Base-by-base conservation (phyloP, 768 basidiomycete species). In the Leucocoprinus sp. region DNA sequence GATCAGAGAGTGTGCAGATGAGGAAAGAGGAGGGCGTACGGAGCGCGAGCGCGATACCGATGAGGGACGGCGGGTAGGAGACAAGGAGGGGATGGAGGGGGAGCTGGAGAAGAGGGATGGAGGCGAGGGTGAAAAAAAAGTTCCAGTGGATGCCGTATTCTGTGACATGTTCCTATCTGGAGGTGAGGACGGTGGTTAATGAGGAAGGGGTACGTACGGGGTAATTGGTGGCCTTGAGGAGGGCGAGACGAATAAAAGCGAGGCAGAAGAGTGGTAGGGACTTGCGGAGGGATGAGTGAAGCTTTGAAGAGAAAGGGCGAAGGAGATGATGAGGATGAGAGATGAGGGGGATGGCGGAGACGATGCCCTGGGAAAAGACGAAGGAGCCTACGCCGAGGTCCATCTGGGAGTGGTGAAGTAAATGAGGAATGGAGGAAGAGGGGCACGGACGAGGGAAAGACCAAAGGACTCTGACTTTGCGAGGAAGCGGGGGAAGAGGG, bases 81-180 rank as follows among this genome's bases (percentile, higher is more conserved):
- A 62, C 56, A 36, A 92, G 70, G 24, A 90, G 19, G 0, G 88
- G 86, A 45, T 86, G 82, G 3, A 93, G 60, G 0, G 78, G 35
- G 2, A 82, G 73, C 56, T 90, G 80, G 9, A 87, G 63, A 3
- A 89, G 57, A 0, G 93, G 93, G 4, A 97, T 59, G 0, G 89
- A 53, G 0, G 84, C 91, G 17, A 98, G 71, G 0, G 96, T 97
- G 54, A 98, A 75, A 72, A 99, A 99, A 65, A 98, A 97, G 60
- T 98, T 98, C 96, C 96, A 99, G 55, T 98, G 95, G 0, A 80
- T 78, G 0, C 96, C 96, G 52, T 98, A 98, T 64, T 99, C 96
- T 0, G 93, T 84, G 44, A 86, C 82, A 49, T 98, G 96, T 67
- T 98, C 96, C 93, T 69, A 24, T 18, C 29, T 27, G 27, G 48